Evolutionary conservation across 1,284 basidiomycete species (phyloP), one percentile per base, ranked within the genome.

Genomic region (Heterobasidion occidentale): DNA sequence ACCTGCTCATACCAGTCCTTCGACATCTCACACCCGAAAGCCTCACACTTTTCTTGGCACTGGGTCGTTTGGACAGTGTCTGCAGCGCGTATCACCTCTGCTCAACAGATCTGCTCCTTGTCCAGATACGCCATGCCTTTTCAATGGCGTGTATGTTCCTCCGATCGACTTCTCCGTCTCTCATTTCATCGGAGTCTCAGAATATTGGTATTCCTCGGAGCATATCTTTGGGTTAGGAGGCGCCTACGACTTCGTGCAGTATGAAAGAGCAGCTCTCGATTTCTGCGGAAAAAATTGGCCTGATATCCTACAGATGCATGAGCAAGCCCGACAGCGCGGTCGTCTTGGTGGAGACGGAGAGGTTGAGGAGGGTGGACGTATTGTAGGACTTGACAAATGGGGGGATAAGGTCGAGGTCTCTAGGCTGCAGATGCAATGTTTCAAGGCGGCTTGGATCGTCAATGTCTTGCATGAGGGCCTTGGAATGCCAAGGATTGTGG

Each of bases 131-230:
- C 92, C 94, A 2, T 99, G 96, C 71, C 80, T 96, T n/a, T 98
- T 99, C 80, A 90, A 95, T 66, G 97, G 96, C n/a, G 84, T 98
- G 1, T 87, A 94, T 56, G 95, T 96, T 5, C 94, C 93, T 3
- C 81, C 84, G 3, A 95, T 95, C 63, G 91, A 97, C 71, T 98
- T 97, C 68, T 83, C 85, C 47, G 87, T 86, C 35, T 92, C 92
- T 19, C 90, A 90, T 59, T 98, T 99, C 68, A 98, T 99, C 62
- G 97, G 97, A 4, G 88, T 99, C 36, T 96, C 93, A 11, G 97
- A 99, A 71, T 99, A 99, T 70, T 99, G 96, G 95, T 99, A 98
- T 74, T 98, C 95, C 34, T 92, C 94, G 7, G 93, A 98, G 65
- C 94, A 98, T 68, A 88, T 98, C 46, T 94, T 98, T 63, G 91